Conservation (phyloP, 305 asterid genomes). For the Fraxinus ornus region DNA sequence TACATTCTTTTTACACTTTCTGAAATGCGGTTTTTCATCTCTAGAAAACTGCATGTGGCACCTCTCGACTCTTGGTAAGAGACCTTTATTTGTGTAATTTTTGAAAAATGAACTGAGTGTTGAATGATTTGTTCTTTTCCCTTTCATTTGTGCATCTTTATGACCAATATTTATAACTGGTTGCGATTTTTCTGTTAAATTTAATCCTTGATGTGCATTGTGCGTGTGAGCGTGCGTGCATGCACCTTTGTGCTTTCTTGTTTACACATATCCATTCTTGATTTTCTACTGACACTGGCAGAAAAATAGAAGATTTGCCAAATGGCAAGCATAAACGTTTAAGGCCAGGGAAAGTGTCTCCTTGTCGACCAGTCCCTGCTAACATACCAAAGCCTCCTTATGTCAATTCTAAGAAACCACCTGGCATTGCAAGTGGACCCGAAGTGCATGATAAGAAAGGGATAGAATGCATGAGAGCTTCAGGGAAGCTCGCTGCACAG, state of each 20-base stretch:
- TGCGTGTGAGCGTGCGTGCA: neutral
- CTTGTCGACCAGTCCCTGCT: slow-evolving; percentile 72
- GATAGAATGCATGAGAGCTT: slow-evolving; percentile 89
- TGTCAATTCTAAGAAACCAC: slow-evolving; percentile 66
- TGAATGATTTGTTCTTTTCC: neutral
- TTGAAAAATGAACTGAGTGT: neutral
- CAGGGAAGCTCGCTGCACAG: slow-evolving; percentile 93
- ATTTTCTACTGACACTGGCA: slow-evolving; percentile 33
- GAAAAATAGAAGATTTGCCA: slow-evolving; percentile 49
- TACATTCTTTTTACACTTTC: neutral
- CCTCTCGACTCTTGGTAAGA: neutral
- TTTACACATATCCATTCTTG: neutral
- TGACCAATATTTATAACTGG: slow-evolving; percentile 7
- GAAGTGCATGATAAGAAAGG: slow-evolving; percentile 86
- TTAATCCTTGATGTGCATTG: neutral
- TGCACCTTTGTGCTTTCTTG: neutral
- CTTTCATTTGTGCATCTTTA: neutral
- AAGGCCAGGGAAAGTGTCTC: slow-evolving; percentile 85
- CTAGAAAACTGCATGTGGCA: neutral
- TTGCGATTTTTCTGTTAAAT: slow-evolving; percentile 5
- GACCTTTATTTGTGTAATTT: neutral
- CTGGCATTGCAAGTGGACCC: slow-evolving; percentile 66
- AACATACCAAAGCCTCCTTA: slow-evolving; percentile 82
- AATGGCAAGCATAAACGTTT: slow-evolving; percentile 54
- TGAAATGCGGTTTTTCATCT: neutral